Evolutionary conservation across 2,329 filamentous ascomycete genomes (phyloP).

Genomic region (Ophiostoma ips): DNA sequence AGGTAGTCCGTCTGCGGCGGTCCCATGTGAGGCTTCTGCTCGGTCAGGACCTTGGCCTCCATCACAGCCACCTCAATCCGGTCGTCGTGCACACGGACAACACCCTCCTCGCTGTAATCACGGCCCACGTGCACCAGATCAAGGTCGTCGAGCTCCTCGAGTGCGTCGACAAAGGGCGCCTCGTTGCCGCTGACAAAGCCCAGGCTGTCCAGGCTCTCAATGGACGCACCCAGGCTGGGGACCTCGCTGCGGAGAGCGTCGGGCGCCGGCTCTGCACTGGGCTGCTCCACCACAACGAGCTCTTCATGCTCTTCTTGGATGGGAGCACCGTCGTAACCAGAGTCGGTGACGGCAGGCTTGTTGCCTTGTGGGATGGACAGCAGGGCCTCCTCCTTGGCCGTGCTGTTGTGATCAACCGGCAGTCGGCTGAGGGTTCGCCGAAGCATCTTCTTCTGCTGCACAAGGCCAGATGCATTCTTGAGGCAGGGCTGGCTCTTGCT

Average conservation of each 20-base stretch:
- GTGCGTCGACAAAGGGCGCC: conserved; percentile 30
- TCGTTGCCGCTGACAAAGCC: conserved; percentile 23
- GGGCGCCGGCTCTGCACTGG: background rate
- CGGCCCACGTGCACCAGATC: background rate
- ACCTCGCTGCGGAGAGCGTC: no score
- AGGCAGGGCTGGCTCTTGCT: conserved; percentile 41
- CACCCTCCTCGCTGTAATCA: background rate
- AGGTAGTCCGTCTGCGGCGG: conserved; percentile 3
- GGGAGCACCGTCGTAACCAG: background rate
- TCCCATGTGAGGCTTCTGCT: background rate
- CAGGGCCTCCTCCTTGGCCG: conserved; percentile 4
- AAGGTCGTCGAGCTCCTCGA: conserved; percentile 24
- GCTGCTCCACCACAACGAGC: no score
- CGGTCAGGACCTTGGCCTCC: background rate
- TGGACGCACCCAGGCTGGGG: background rate
- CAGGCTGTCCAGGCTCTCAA: conserved; percentile 13
- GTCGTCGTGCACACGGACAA: conserved; percentile 6
- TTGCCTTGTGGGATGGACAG: background rate
- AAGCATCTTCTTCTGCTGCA: conserved; percentile 10
- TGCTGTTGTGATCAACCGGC: conserved; percentile 5
- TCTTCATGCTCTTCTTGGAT: background rate
- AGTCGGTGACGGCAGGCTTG: background rate
- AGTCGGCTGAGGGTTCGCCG: conserved; percentile 13
- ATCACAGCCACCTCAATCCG: conserved; percentile 4
- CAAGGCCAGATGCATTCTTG: conserved; percentile 18